Conservation (phyloP, 1,284 basidiomycete genomes). For the Cryptococcus hybrid region DNA sequence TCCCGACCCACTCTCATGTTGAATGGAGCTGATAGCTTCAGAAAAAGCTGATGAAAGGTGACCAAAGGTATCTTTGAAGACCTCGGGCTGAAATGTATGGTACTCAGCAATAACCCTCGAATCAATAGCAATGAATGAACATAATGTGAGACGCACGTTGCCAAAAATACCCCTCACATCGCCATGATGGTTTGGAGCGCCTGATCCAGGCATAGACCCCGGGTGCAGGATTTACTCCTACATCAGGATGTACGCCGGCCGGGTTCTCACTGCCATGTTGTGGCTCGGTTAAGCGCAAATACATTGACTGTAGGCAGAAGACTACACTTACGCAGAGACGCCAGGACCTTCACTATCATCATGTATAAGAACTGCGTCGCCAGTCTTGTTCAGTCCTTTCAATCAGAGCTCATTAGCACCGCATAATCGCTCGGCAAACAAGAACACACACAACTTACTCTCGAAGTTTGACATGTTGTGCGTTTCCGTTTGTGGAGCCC, state of each 20-base stretch:
- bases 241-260: slow-evolving; percentile 32
- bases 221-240: slow-evolving; percentile 12
- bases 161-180: slow-evolving; percentile 34
- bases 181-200: slow-evolving; percentile 27
- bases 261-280: background rate
- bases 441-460: background rate
- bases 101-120: background rate
- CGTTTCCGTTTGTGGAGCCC: background rate
- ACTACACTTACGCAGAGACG: slow-evolving; percentile 33
- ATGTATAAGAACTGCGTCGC: slow-evolving; percentile 32
- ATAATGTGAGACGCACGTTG: slow-evolving; percentile 25
- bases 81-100: slow-evolving; percentile 23
- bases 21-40: slow-evolving; percentile 33
- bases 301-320: background rate
- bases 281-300: background rate
- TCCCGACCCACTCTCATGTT: slow-evolving; percentile 33
- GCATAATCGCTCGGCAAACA: background rate
- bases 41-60: slow-evolving; percentile 35
- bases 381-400: slow-evolving; percentile 23
- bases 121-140: no score
- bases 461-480: slow-evolving; percentile 1
- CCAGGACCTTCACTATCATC: slow-evolving; percentile 33
- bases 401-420: background rate
- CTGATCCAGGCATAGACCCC: slow-evolving; percentile 35
- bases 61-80: slow-evolving; percentile 38